Evolutionary conservation across 2,329 filamentous ascomycete species (phyloP).

Genomic region (Cadophora gregata): DNA sequence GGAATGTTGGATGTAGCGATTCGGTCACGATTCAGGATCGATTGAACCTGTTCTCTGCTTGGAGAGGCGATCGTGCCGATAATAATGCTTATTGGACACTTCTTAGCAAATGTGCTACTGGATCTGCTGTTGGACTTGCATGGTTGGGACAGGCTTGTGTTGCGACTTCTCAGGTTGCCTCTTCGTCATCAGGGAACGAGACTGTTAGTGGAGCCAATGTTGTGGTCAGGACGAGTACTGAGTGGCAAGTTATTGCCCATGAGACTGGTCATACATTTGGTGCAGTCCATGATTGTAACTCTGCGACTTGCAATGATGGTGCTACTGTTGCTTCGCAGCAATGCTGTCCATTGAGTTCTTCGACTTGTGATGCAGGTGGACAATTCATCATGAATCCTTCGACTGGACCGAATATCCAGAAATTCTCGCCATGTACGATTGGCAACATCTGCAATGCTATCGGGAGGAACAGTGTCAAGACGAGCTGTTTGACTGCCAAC

Average conservation of each 20-base stretch:
- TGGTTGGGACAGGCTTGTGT: slow-evolving; percentile 91
- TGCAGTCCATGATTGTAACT: slow-evolving; percentile 90
- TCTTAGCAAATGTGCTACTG: slow-evolving; percentile 75
- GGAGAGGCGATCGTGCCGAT: slow-evolving; percentile 81
- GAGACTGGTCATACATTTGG: slow-evolving; percentile 95
- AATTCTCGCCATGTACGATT: slow-evolving; percentile 87
- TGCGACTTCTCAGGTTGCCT: slow-evolving; percentile 59
- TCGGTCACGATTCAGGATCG: slow-evolving; percentile 73
- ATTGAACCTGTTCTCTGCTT: slow-evolving; percentile 85
- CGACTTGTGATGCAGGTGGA: slow-evolving; percentile 75
- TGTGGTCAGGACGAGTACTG: slow-evolving; percentile 79
- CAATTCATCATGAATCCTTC: slow-evolving; percentile 96
- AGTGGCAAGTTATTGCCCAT: slow-evolving; percentile 97
- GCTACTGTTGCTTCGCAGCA: slow-evolving; percentile 62
- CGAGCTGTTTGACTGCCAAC: slow-evolving; percentile 83
- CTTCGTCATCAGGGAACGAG: slow-evolving; percentile 61
- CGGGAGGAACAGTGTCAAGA: slow-evolving; percentile 76
- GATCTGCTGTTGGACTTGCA: slow-evolving; percentile 84
- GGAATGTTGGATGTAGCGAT: slow-evolving; percentile 79
- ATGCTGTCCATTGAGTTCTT: slow-evolving; percentile 79
- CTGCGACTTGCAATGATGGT: slow-evolving; percentile 67
- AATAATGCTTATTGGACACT: slow-evolving; percentile 90
- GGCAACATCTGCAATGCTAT: slow-evolving; percentile 94
- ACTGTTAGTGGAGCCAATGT: slow-evolving; percentile 88
- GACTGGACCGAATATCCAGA: slow-evolving; percentile 72